Base-by-base conservation (phyloP, 2,329 filamentous ascomycete species). In the Paecilomyces sp. region DNA sequence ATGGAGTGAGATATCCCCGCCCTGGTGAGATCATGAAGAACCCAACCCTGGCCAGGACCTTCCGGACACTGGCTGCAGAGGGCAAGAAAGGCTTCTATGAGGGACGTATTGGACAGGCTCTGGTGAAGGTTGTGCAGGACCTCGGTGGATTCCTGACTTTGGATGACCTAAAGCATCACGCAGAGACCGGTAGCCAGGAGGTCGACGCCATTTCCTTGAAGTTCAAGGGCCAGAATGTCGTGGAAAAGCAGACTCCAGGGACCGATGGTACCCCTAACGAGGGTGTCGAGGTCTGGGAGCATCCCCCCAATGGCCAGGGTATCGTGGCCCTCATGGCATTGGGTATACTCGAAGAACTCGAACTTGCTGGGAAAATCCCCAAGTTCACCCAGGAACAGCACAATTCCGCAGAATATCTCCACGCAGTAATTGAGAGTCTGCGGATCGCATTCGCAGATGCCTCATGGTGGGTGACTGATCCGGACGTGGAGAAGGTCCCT, bases 231-330 rank as follows among this genome's bases (percentile, higher is more conserved):
- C 88, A 91, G 67, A 79, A 80, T 18, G 79, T 86, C 24, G 78
- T 72, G 1, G 75, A 81, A 57, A 75, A 72, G 0, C 80, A 82
- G 47, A 72, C 71, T 8, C 63, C 75, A 47, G 77, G 77, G 57
- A 76, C 79, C 8, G 73, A 80, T 41, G 77, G 76, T 34, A 69
- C 74, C 41, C 60, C 69, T 8, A 71, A 75, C 62, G 71, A 78
- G 68, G 79, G 74, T 9, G 83, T 97, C 51, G 87, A 96, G 70
- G 79, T 99, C 0, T 97, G 93, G 93, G 94, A 99, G 71, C 93
- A 97, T 71, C 92, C 93, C 36, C 94, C 94, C 8, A 97, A 97
- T 68, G 92, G 94, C 0, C 94, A 97, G 75, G 94, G 94, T 1
- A 92, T 97, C 64, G 90, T 97, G 1, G 94, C 94, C 0, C 79